Percentiles rank a stretch among this genome's conserved stretches.
phyloP scores from a whole-genome alignment of 768 basidiomycete species.

The Tylopilus plumbeoviolaceoides region DNA sequence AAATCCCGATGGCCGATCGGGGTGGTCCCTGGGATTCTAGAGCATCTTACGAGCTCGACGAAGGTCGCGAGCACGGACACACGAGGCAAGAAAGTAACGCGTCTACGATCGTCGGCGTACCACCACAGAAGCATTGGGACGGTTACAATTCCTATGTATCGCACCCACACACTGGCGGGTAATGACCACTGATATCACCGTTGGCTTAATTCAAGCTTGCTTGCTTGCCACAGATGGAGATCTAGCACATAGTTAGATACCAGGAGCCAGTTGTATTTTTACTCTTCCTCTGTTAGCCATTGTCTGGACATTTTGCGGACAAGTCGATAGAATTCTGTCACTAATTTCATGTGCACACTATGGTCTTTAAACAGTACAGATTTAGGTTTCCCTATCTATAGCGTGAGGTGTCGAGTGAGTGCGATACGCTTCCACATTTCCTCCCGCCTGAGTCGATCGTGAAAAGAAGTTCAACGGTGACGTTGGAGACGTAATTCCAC shows the following conservation, averaged over 20 bases:
- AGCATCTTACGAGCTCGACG: constrained; percentile 41
- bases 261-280: constrained; percentile 2
- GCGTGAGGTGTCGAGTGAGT: constrained; percentile 10
- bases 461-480: too few relatives aligned
- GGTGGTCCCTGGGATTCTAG: constrained; percentile 70
- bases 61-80: constrained; percentile 42
- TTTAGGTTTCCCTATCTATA: constrained; percentile 19
- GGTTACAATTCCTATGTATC: constrained; percentile 21
- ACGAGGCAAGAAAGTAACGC: constrained; percentile 54
- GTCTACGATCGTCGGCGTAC: constrained; percentile 51
- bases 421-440: constrained; percentile 29
- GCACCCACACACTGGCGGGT: constrained; percentile 47
- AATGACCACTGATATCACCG: constrained; percentile 7
- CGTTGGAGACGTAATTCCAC: constrained; percentile 21
- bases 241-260: background rate
- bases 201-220: constrained; percentile 1
- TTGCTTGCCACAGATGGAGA: background rate
- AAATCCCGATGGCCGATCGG: constrained; percentile 63
- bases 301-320: background rate
- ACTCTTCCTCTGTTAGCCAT: background rate
- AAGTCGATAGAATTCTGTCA: background rate
- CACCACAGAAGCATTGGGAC: constrained; percentile 40
- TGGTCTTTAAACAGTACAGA: background rate
- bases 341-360: background rate
- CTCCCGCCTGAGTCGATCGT: too few relatives aligned